Conservation (phyloP, 2,329 filamentous ascomycete genomes). For the Nigrospora osmanthi region DNA sequence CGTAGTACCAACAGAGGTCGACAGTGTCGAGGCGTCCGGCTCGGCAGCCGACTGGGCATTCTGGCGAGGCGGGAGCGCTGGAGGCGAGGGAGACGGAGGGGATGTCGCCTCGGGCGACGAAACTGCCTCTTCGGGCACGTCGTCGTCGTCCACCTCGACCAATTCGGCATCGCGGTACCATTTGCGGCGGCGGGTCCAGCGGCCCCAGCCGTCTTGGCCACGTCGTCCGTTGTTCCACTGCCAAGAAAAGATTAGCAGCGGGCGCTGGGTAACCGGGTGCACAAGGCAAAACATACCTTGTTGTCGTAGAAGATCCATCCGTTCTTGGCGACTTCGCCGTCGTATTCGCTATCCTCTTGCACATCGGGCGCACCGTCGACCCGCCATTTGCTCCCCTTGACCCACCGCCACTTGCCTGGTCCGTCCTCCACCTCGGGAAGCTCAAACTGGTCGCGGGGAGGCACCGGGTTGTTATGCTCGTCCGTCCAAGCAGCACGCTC, state of each 20-base stretch:
- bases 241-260: neutral
- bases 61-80: slow-evolving; percentile 17
- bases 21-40: slow-evolving; percentile 6
- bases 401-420: slow-evolving; percentile 66
- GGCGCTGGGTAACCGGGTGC: too few species aligned
- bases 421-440: slow-evolving; percentile 55
- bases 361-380: slow-evolving; percentile 65
- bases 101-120: slow-evolving; percentile 29
- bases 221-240: slow-evolving; percentile 86
- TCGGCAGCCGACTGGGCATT: slow-evolving; percentile 7
- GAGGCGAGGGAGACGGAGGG: slow-evolving; percentile 15
- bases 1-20: slow-evolving; percentile 3
- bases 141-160: slow-evolving; percentile 56
- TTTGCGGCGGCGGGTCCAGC: slow-evolving; percentile 87
- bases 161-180: slow-evolving; percentile 97
- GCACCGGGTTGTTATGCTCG: slow-evolving; percentile 79
- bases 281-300: slow-evolving; percentile 54
- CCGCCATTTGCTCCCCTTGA: slow-evolving; percentile 75
- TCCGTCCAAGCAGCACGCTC: slow-evolving; percentile 92
- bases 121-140: slow-evolving; percentile 26
- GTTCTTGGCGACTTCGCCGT: slow-evolving; percentile 53
- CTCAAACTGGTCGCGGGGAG: slow-evolving; percentile 63
- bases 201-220: slow-evolving; percentile 83
- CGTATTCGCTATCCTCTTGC: slow-evolving; percentile 41
- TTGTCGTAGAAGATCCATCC: slow-evolving; percentile 99